phyloP scores from a whole-genome alignment of 2,329 filamentous ascomycete genomes.

The Scleromitrula shiraiana region DNA sequence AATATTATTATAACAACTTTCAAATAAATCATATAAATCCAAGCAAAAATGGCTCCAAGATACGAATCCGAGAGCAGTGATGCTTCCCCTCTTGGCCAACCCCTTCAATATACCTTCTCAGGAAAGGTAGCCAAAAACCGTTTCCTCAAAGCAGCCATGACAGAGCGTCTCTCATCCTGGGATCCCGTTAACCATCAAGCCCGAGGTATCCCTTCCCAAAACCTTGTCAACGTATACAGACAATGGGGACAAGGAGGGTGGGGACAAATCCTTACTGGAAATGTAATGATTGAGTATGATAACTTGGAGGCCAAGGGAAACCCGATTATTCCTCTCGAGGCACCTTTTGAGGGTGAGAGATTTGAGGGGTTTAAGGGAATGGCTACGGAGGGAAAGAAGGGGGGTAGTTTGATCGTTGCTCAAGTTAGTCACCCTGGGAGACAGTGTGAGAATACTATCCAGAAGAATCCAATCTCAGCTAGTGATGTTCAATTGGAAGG shows the following conservation, averaged over 20 bases:
- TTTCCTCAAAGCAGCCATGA: conserved; percentile 63
- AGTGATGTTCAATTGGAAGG: conserved; percentile 34
- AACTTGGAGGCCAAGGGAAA: conserved; percentile 50
- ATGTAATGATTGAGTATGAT: conserved; percentile 56
- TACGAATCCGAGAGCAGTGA: conserved; percentile 22
- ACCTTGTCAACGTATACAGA: conserved; percentile 49
- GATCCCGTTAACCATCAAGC: conserved; percentile 40
- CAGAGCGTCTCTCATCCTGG: conserved; percentile 55
- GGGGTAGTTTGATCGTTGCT: conserved; percentile 49
- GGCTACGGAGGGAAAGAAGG: conserved; percentile 44
- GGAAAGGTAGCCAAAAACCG: conserved; percentile 51
- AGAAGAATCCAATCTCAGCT: conserved; percentile 34
- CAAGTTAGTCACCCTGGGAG: conserved; percentile 56
- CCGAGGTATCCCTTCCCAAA: conserved; percentile 45
- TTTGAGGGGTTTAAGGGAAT: conserved; percentile 53
- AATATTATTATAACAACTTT: too few species aligned
- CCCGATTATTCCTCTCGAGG: conserved; percentile 47
- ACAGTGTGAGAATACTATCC: conserved; percentile 30
- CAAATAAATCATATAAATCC: background rate
- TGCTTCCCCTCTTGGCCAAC: conserved; percentile 34
- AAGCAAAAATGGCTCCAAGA: conserved; percentile 16
- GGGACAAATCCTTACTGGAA: conserved; percentile 53
- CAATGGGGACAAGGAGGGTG: conserved; percentile 51
- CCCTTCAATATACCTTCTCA: conserved; percentile 44
- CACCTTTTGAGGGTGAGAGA: conserved; percentile 44